These are phyloP conservation scores for Mortierella sp. DNA, from an alignment of 371 early-diverging fungal species.

Conservation along the genomic window DNA sequence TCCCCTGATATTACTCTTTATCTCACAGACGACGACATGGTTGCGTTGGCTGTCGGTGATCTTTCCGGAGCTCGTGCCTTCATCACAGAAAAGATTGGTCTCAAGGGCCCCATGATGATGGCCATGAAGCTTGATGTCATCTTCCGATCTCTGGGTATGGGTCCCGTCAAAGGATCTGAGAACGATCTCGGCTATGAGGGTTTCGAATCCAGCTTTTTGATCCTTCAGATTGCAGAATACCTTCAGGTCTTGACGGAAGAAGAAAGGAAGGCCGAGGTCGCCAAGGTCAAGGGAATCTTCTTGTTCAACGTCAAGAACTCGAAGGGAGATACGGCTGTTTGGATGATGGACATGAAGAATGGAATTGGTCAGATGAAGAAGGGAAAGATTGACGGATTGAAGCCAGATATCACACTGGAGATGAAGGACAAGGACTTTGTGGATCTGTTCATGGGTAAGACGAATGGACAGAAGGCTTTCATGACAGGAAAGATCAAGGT, in stretches of 20 bases:
- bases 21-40: constrained; percentile 73
- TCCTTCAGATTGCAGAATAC: constrained; percentile 49
- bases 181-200: constrained; percentile 50
- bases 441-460: constrained; percentile 84
- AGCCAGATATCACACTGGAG: constrained; percentile 74
- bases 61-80: constrained; percentile 83
- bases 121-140: constrained; percentile 69
- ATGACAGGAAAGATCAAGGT: constrained; percentile 88
- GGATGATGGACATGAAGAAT: constrained; percentile 84
- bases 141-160: constrained; percentile 51
- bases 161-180: constrained; percentile 46
- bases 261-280: constrained; percentile 54
- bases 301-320: constrained; percentile 81
- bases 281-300: constrained; percentile 85
- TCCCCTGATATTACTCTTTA: constrained; percentile 60
- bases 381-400: constrained; percentile 72
- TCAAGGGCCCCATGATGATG: constrained; percentile 82
- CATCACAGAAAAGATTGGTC: constrained; percentile 89
- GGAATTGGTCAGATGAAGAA: constrained; percentile 63
- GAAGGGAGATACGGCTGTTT: constrained; percentile 76
- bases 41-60: constrained; percentile 77
- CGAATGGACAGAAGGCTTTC: constrained; percentile 87
- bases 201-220: constrained; percentile 49
- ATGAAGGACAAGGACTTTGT: constrained; percentile 87
- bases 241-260: constrained; percentile 44